Evolutionary conservation across 768 basidiomycete genomes (phyloP).

Genomic region (Baorangia bicolor): DNA sequence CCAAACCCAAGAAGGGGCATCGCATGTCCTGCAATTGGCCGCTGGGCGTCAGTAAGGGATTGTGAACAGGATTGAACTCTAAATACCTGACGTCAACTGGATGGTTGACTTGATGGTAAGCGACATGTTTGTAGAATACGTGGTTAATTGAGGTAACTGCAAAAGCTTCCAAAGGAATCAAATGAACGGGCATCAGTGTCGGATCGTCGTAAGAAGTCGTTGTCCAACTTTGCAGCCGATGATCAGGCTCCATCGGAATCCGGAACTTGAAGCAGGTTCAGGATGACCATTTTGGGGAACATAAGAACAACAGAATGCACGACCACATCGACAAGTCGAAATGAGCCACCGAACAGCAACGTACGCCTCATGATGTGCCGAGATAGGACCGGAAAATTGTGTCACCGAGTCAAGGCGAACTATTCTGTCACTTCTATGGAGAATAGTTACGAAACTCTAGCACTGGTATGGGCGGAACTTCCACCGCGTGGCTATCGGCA

Average conservation of each 20-base stretch:
- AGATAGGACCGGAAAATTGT: background rate
- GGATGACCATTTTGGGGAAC: background rate
- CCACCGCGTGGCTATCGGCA: slow-evolving; percentile 7
- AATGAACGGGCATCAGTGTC: slow-evolving; percentile 1
- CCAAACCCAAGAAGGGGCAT: slow-evolving; percentile 72
- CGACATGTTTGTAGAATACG: slow-evolving; percentile 15
- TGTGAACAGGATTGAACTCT: slow-evolving; percentile 5
- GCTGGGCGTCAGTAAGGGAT: slow-evolving; percentile 1
- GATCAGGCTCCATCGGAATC: slow-evolving; percentile 2
- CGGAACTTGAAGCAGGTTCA: background rate
- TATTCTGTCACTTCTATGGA: background rate
- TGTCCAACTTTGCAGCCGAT: background rate
- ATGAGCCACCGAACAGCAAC: background rate
- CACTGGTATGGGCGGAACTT: slow-evolving; percentile 12
- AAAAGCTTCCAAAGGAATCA: background rate
- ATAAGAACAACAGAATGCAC: background rate
- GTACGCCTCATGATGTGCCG: background rate
- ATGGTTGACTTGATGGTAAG: slow-evolving; percentile 33
- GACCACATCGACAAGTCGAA: background rate
- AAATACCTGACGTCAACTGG: slow-evolving; percentile 37
- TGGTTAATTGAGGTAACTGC: slow-evolving; percentile 16
- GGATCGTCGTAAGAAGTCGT: slow-evolving; percentile 6
- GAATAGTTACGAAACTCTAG: slow-evolving; percentile 11
- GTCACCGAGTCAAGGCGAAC: background rate
- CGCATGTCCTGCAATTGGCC: slow-evolving; percentile 39